These are phyloP conservation scores for Penicillium sp. DNA, from an alignment of 2,329 filamentous ascomycete species.

Conservation along the genomic window DNA sequence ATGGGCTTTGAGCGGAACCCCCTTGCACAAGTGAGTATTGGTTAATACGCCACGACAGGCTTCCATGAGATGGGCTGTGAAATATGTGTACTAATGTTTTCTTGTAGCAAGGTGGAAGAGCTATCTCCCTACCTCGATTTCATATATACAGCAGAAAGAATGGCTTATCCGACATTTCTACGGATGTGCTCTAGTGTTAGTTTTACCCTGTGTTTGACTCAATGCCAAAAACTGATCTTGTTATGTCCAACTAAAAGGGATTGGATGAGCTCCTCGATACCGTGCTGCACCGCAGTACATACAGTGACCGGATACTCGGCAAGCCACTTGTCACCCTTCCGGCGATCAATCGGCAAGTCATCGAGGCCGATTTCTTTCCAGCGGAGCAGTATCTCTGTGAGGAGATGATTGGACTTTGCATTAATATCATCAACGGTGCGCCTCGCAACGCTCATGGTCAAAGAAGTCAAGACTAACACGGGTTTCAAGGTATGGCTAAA, in stretches of 20 bases:
- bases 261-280: not conserved
- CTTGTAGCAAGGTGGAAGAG: slow-evolving; percentile 33
- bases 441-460: not conserved
- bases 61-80: not conserved
- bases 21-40: slow-evolving; percentile 36
- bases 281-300: not conserved
- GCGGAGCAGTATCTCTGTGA: not conserved
- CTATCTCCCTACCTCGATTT: slow-evolving; percentile 43
- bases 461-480: slow-evolving; percentile 30
- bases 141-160: slow-evolving; percentile 32
- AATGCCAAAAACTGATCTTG: too few relatives aligned
- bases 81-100: not conserved
- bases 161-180: slow-evolving; percentile 24
- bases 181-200: too few relatives aligned
- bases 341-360: not conserved
- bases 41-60: too few relatives aligned
- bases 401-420: not conserved
- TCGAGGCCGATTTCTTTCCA: not conserved
- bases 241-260: not conserved
- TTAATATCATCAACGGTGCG: slow-evolving; percentile 24
- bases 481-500: not conserved
- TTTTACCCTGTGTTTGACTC: too few relatives aligned
- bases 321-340: not conserved
- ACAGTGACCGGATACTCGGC: not conserved
- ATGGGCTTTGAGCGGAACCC: slow-evolving; percentile 43